Evolutionary conservation across 352 stramenopile species (phyloP), one percentile per base, ranked within the genome.

Genomic region (Plasmopara muralis): DNA sequence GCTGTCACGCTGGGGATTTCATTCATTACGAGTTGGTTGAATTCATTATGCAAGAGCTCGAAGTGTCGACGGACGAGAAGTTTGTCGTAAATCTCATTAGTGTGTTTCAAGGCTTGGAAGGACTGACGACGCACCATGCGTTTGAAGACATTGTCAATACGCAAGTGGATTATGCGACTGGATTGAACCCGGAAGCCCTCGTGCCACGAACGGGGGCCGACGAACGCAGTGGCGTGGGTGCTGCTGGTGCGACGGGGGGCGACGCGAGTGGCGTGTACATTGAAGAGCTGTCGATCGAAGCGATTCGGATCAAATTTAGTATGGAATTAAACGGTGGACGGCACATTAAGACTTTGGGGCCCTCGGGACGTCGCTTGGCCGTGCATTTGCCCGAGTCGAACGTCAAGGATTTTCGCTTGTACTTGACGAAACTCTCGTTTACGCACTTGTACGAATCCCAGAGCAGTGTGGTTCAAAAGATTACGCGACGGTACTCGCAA

Each of bases 81-180:
- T 95, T 95, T 65, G 81, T 95, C 6, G 84, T 92, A 13, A 90
- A 95, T 46, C 59, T 95, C 16, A 95, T 95, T 51, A 92, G 71
- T 9, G 84, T 95, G 9, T 95, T 95, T 56, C 84, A 95, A 67
- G 84, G 83, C 0, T 70, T 95, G 0, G 84, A 89, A 35, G 73
- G 66, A 14, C 64, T 95, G 34, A 76, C 72, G 4, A 87, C 66
- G 9, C 72, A 87, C 28, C 77, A 87, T 37, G 72, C 68, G 1
- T 95, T 95, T 56, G 81, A 93, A 18, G 72, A 89, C 25, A 86
- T 93, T 34, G 74, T 93, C 9, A 74, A 91, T 60, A 85, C 70
- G 10, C 71, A 87, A 42, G 45, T 90, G 6, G 75, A 89, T 50
- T 94, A 89, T 47, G 59, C 64, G 13, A 52, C 57, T 3, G 53